Percentiles rank a stretch among this genome's conserved stretches.
Evolutionary conservation across 768 basidiomycete genomes (phyloP).

Genomic region (Hebeloma cylindrosporum): DNA sequence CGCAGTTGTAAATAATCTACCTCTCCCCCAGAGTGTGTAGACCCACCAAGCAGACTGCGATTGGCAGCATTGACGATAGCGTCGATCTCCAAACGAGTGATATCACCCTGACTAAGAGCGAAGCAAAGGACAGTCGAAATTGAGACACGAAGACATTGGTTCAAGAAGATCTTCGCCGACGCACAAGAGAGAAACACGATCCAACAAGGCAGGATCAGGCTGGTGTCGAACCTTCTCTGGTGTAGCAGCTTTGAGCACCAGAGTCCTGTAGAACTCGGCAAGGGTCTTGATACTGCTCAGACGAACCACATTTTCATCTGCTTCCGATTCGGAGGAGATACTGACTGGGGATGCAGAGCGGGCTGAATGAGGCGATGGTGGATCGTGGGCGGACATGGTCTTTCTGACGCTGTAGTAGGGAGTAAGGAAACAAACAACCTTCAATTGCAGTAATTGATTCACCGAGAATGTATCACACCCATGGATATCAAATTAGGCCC

Average conservation of each 20-base stretch:
- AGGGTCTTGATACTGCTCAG: slow-evolving; percentile 58
- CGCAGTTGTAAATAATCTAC: not conserved
- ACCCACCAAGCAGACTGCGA: slow-evolving; percentile 61
- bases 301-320: slow-evolving; percentile 13
- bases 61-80: slow-evolving; percentile 86
- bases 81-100: slow-evolving; percentile 69
- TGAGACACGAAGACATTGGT: slow-evolving; percentile 3
- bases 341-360: slow-evolving; percentile 4
- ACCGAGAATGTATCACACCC: too few relatives aligned
- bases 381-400: slow-evolving; percentile 15
- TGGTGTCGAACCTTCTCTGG: slow-evolving; percentile 36
- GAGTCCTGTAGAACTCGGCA: slow-evolving; percentile 48
- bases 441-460: too few relatives aligned
- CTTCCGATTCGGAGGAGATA: slow-evolving; percentile 16
- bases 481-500: too few relatives aligned
- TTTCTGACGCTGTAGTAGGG: not conserved
- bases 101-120: slow-evolving; percentile 67
- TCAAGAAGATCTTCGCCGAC: slow-evolving; percentile 24
- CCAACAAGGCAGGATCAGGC: slow-evolving; percentile 40
- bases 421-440: not conserved
- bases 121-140: not conserved
- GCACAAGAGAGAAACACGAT: slow-evolving; percentile 69
- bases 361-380: slow-evolving; percentile 9
- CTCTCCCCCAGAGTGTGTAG: not conserved
- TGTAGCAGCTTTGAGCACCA: slow-evolving; percentile 35